Percentiles rank a stretch among this genome's conserved stretches.
Evolutionary conservation across 306 rosid species (phyloP).

Genomic region (Myrica gale): DNA sequence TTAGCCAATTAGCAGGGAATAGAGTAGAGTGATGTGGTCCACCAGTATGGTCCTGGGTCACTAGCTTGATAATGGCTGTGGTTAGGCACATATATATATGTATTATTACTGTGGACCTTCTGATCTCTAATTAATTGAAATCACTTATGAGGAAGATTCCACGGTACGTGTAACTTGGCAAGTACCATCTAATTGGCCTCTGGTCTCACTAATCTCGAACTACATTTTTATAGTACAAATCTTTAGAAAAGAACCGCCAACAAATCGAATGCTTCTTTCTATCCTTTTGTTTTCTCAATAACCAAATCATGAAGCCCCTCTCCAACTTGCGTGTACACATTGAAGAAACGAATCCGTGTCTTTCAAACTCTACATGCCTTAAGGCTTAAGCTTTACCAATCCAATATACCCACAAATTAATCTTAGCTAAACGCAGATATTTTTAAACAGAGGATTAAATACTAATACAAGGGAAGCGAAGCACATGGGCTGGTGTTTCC

Average conservation of each 20-base stretch:
- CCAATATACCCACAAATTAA: constrained; percentile 21
- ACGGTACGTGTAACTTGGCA: background rate
- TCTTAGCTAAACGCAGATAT: constrained; percentile 36
- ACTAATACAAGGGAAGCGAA: constrained; percentile 34
- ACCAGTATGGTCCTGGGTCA: background rate
- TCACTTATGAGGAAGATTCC: constrained; percentile 28
- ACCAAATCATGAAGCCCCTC: constrained; percentile 29
- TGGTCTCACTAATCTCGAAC: constrained; percentile 17
- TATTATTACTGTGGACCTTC: background rate
- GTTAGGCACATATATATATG: background rate
- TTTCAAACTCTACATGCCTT: constrained; percentile 22
- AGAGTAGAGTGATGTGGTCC: background rate
- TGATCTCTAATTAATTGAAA: background rate
- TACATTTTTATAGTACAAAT: constrained; percentile 20
- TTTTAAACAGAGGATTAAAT: constrained; percentile 17
- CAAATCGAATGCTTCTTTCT: constrained; percentile 29
- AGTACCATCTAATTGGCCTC: too few relatives aligned
- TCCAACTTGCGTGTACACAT: constrained; percentile 24
- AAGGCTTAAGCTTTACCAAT: constrained; percentile 25
- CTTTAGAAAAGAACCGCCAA: constrained; percentile 7
- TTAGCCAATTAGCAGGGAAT: too few relatives aligned
- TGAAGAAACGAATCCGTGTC: constrained; percentile 34
- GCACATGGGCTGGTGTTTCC: constrained; percentile 62
- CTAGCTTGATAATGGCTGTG: constrained; percentile 19
- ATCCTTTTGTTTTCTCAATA: constrained; percentile 12